These are phyloP conservation scores for Cylindrotheca closterium DNA, from an alignment of 108 stramenopile genomes.

Conservation along the genomic window DNA sequence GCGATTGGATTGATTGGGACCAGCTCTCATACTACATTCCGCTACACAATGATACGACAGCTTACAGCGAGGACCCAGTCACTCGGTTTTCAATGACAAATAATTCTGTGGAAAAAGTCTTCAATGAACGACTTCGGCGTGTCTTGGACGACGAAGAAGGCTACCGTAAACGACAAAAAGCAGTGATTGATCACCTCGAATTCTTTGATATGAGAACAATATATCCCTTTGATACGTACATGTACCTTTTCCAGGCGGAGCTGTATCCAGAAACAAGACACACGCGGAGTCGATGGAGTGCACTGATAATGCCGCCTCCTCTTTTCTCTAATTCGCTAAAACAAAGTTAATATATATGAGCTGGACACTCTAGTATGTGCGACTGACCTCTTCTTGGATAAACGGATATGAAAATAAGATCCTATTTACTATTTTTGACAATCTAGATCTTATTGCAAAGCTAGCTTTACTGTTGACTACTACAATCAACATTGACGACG, in stretches of 20 bases:
- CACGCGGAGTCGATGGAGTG: background rate
- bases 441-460: too few relatives aligned
- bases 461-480: too few relatives aligned
- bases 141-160: background rate
- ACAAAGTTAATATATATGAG: too few relatives aligned
- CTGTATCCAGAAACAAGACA: constrained; percentile 30
- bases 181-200: constrained; percentile 18
- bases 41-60: too few relatives aligned
- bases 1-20: constrained; percentile 14
- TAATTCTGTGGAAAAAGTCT: too few relatives aligned
- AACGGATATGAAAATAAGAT: too few relatives aligned
- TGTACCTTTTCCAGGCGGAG: constrained; percentile 10
- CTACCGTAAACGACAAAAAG: background rate
- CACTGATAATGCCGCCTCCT: background rate
- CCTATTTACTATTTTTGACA: too few relatives aligned
- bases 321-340: too few relatives aligned
- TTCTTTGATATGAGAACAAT: constrained; percentile 27
- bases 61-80: too few relatives aligned
- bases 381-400: too few relatives aligned
- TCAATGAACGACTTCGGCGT: background rate
- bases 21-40: constrained; percentile 1
- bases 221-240: constrained; percentile 27
- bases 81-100: background rate
- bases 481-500: too few relatives aligned
- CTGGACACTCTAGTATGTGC: too few relatives aligned